phyloP scores from a whole-genome alignment of 2,329 filamentous ascomycete genomes.

The Calonectria pauciramosa region DNA sequence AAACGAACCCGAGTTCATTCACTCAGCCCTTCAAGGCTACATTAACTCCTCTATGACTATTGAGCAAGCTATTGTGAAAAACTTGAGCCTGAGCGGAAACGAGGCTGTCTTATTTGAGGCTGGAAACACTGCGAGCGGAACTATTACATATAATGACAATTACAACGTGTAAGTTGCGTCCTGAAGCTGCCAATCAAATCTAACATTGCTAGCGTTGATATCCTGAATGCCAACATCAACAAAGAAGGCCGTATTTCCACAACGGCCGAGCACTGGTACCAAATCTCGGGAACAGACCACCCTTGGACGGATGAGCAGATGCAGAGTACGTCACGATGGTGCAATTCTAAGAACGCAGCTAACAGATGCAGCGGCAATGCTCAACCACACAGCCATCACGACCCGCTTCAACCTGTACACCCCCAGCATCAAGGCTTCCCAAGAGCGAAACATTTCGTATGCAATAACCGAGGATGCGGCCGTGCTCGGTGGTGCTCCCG shows the following conservation, averaged over 20 bases:
- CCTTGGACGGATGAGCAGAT: not conserved
- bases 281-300: not conserved
- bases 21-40: not conserved
- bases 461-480: not conserved
- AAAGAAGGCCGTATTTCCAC: not conserved
- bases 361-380: not conserved
- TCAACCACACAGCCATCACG: not conserved
- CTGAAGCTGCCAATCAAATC: not conserved
- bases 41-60: not conserved
- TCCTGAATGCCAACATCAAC: not conserved
- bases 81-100: not conserved
- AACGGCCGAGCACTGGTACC: not conserved
- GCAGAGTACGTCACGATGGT: not conserved
- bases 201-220: not conserved
- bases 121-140: not conserved
- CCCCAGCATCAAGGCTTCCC: not conserved
- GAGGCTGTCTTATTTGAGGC: not conserved
- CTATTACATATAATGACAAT: not conserved
- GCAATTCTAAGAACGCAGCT: not conserved
- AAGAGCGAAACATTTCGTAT: not conserved
- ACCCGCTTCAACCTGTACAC: not conserved
- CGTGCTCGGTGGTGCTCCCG: not conserved
- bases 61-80: not conserved
- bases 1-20: not conserved
- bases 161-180: not conserved